A percentile compares a stretch with the other conserved stretches of the same genome.
These are phyloP conservation scores for Nectriaceae sp. DNA, from an alignment of 2,329 filamentous ascomycete genomes.

Conservation along the genomic window DNA sequence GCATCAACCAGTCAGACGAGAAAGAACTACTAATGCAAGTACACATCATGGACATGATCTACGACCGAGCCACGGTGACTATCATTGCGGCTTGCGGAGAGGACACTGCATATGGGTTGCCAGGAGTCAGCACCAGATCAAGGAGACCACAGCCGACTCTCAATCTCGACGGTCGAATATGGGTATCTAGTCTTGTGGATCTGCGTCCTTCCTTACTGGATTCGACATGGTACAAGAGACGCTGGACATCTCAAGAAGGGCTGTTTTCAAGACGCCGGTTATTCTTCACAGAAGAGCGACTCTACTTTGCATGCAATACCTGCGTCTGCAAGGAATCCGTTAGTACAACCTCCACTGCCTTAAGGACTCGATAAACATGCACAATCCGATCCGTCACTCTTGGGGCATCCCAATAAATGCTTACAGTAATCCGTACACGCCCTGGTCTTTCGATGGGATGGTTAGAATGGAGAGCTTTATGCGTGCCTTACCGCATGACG, in stretches of 20 bases:
- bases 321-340: background rate
- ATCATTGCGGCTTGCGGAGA: conserved; percentile 11
- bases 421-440: background rate
- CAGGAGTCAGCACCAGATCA: background rate
- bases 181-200: background rate
- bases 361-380: background rate
- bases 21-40: conserved; percentile 6
- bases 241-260: background rate
- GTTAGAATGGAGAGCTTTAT: background rate
- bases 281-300: background rate
- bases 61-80: conserved; percentile 12
- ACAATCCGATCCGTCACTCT: background rate
- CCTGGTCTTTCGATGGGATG: background rate
- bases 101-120: conserved; percentile 7
- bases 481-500: background rate
- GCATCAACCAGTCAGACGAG: conserved; percentile 5
- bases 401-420: background rate
- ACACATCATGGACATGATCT: conserved; percentile 11
- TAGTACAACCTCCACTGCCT: background rate
- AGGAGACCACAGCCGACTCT: background rate
- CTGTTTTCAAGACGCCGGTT: background rate
- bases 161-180: background rate
- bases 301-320: background rate
- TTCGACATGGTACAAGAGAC: background rate
- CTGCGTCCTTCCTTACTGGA: background rate